phyloP scores from a whole-genome alignment of 2,329 filamentous ascomycete genomes.

The Hypoxylon sp. region DNA sequence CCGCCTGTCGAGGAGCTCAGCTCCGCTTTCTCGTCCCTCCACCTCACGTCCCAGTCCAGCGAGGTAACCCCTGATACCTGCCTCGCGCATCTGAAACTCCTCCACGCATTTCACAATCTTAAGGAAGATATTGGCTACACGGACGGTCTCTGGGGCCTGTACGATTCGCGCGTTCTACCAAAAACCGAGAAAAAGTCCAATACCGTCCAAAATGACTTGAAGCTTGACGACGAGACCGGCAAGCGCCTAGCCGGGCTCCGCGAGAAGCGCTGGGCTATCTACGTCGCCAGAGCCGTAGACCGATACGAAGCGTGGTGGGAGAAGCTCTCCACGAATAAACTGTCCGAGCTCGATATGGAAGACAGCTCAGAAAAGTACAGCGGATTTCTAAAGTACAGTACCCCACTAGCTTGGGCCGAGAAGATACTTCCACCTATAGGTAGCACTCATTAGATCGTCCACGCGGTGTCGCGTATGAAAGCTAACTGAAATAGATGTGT shows the following conservation, averaged over 20 bases:
- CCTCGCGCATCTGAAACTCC: conserved; percentile 78
- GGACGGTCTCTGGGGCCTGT: conserved; percentile 75
- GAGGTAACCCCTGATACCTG: conserved; percentile 67
- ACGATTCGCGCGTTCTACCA: conserved; percentile 57
- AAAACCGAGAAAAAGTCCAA: conserved; percentile 32
- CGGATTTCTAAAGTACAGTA: conserved; percentile 49
- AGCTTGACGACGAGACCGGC: conserved; percentile 52
- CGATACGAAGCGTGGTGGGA: conserved; percentile 77
- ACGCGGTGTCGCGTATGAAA: conserved; percentile 12
- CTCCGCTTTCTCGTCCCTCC: conserved; percentile 54
- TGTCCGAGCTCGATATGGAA: conserved; percentile 55
- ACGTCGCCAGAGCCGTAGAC: conserved; percentile 74
- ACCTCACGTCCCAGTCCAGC: conserved; percentile 47
- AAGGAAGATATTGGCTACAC: conserved; percentile 74
- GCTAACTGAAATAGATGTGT: conserved; percentile 65
- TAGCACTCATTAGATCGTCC: conserved; percentile 47
- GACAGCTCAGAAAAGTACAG: conserved; percentile 45
- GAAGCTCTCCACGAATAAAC: conserved; percentile 46
- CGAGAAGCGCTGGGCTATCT: conserved; percentile 81
- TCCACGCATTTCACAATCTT: conserved; percentile 74
- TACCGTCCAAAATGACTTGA: conserved; percentile 27
- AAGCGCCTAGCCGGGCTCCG: conserved; percentile 65
- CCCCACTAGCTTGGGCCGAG: conserved; percentile 52
- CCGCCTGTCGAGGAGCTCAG: conserved; percentile 41
- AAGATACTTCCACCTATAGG: conserved; percentile 69